Percentiles rank a stretch among this genome's conserved stretches.
These are phyloP conservation scores for Athelia sp. DNA, from an alignment of 1,284 basidiomycete genomes.

Conservation along the genomic window DNA sequence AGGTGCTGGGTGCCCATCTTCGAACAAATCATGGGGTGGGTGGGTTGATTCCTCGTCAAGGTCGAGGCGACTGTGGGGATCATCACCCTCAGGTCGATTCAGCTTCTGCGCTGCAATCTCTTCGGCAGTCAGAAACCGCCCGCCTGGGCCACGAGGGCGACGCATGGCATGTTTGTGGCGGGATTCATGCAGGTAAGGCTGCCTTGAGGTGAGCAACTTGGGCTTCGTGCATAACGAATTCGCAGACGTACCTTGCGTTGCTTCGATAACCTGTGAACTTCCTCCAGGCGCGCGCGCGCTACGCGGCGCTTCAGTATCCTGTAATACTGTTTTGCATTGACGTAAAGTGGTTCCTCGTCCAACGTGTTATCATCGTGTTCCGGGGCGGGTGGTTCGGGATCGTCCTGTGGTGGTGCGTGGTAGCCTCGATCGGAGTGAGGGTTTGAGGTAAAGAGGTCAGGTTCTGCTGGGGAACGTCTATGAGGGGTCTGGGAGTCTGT, in stretches of 20 bases:
- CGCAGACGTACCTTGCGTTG: conserved; percentile 76
- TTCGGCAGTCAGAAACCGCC: conserved; percentile 92
- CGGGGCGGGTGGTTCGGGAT: conserved; percentile 20
- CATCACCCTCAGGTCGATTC: conserved; percentile 24
- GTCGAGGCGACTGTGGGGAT: conserved; percentile 23
- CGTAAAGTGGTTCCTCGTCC: conserved; percentile 94
- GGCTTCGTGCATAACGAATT: neutral
- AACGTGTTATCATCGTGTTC: conserved; percentile 30
- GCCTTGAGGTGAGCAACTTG: conserved; percentile 5
- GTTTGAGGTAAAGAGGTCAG: conserved; percentile 15
- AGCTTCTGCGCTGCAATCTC: conserved; percentile 81
- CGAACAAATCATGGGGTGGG: conserved; percentile 4
- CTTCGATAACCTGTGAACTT: conserved; percentile 85
- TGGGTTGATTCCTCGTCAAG: conserved; percentile 6
- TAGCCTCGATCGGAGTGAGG: conserved; percentile 13
- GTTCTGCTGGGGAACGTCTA: conserved; percentile 19
- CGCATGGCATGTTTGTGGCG: conserved; percentile 98
- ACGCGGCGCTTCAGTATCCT: conserved; percentile 91
- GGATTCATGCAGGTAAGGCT: conserved; percentile 97
- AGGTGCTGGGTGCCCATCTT: conserved; percentile 6
- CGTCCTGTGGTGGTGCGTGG: conserved; percentile 15
- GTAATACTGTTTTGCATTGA: conserved; percentile 97
- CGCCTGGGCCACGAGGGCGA: conserved; percentile 92
- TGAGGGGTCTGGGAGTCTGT: conserved; percentile 19
- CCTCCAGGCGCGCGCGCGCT: conserved; percentile 85